Conservation (phyloP, 257 asterid genomes). For the Echites panduratus region DNA sequence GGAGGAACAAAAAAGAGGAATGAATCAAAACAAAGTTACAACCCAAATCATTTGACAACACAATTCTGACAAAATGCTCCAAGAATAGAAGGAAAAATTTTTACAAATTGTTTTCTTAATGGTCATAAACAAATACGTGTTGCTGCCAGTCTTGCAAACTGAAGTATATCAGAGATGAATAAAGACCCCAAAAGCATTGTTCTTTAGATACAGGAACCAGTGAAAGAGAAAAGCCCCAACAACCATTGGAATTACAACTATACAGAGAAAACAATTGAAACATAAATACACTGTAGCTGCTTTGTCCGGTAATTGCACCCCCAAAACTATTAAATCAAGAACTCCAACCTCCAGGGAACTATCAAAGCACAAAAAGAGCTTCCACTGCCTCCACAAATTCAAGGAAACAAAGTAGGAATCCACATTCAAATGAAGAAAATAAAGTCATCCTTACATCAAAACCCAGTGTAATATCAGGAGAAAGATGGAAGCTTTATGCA, state of each 20-base stretch:
- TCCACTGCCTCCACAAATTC: neutral
- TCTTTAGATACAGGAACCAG: neutral
- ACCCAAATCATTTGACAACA: neutral
- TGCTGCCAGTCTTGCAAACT: neutral
- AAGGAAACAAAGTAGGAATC: neutral
- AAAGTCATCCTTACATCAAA: neutral
- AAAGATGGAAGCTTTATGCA: neutral
- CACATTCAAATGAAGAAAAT: neutral
- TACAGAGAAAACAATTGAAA: neutral
- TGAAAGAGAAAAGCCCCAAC: neutral
- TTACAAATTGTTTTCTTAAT: neutral
- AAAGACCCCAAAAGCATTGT: neutral
- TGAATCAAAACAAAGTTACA: neutral
- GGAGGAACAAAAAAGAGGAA: neutral
- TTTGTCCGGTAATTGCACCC: neutral
- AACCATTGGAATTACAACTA: neutral
- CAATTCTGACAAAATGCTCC: neutral
- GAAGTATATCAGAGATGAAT: neutral
- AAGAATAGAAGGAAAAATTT: neutral
- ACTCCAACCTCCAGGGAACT: neutral
- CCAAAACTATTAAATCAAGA: neutral
- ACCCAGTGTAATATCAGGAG: neutral
- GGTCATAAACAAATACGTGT: neutral
- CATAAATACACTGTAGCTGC: neutral
- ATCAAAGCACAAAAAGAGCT: neutral